phyloP scores from a whole-genome alignment of 345 rosid genomes.

The Aethionema arabicum region DNA sequence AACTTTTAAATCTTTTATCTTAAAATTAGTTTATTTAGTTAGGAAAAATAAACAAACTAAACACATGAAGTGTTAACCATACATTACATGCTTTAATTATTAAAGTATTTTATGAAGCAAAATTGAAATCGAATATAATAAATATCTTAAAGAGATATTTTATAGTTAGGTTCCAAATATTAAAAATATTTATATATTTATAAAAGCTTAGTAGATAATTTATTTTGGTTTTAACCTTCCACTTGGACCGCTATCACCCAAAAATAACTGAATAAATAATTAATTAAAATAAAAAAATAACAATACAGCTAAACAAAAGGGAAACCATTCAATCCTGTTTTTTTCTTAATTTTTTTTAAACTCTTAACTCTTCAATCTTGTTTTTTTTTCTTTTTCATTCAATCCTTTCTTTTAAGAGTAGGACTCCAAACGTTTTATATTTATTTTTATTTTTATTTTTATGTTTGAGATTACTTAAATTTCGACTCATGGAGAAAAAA shows the following conservation, averaged over 20 bases:
- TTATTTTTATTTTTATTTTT: no score
- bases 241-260: conserved; percentile 34
- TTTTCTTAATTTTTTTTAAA: neutral
- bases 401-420: no score
- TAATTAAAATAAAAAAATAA: conserved; percentile 1
- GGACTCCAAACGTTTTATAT: no score
- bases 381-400: no score
- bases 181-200: neutral
- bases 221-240: conserved; percentile 29
- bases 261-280: conserved; percentile 29
- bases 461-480: no score
- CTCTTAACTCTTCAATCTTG: no score
- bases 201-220: conserved; percentile 20
- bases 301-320: conserved; percentile 34
- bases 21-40: no score
- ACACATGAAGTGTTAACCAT: no score
- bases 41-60: no score
- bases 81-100: no score
- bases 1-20: no score
- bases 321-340: conserved; percentile 36
- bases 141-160: conserved; percentile 32
- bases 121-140: neutral
- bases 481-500: no score
- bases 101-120: neutral
- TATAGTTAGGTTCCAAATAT: conserved; percentile 20